These are phyloP conservation scores for Colletotrichum truncatum DNA, from an alignment of 2,329 filamentous ascomycete genomes.

Conservation along the genomic window DNA sequence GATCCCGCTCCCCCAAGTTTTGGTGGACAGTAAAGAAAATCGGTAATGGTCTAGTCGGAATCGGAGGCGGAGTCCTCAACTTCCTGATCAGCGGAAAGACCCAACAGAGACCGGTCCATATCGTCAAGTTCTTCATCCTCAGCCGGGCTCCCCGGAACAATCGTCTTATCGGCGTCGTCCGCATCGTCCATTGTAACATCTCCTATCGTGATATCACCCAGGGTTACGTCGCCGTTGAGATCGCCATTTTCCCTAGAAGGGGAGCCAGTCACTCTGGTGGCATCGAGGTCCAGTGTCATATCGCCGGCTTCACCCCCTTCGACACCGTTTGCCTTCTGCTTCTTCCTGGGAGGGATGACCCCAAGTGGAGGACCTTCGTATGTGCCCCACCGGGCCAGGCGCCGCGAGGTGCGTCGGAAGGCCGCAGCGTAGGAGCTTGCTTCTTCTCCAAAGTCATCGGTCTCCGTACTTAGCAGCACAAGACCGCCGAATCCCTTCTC, in stretches of 20 bases:
- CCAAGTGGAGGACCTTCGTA: slow-evolving; percentile 53
- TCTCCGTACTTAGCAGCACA: slow-evolving; percentile 67
- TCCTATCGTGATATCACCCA: slow-evolving; percentile 45
- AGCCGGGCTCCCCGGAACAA: slow-evolving; percentile 33
- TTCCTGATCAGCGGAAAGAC: slow-evolving; percentile 23
- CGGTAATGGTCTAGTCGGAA: not conserved
- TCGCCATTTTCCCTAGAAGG: slow-evolving; percentile 41
- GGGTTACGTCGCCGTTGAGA: slow-evolving; percentile 50
- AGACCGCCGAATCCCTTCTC: slow-evolving; percentile 72
- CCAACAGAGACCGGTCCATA: slow-evolving; percentile 30
- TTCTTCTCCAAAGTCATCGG: slow-evolving; percentile 82
- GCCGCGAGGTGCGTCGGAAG: slow-evolving; percentile 68
- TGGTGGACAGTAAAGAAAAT: not conserved
- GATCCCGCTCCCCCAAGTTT: not conserved
- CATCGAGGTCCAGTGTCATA: slow-evolving; percentile 37
- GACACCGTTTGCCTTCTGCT: slow-evolving; percentile 35
- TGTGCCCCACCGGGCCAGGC: slow-evolving; percentile 77
- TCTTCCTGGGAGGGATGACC: slow-evolving; percentile 58
- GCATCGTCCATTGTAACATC: slow-evolving; percentile 61
- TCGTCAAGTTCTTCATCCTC: slow-evolving; percentile 53
- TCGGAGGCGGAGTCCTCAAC: slow-evolving; percentile 20
- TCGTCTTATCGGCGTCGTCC: slow-evolving; percentile 44
- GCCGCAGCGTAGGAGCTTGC: slow-evolving; percentile 72
- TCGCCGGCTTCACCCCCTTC: slow-evolving; percentile 33
- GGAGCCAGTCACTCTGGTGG: slow-evolving; percentile 31